phyloP scores from a whole-genome alignment of 2,329 filamentous ascomycete genomes.

The Xylariaceae sp. region DNA sequence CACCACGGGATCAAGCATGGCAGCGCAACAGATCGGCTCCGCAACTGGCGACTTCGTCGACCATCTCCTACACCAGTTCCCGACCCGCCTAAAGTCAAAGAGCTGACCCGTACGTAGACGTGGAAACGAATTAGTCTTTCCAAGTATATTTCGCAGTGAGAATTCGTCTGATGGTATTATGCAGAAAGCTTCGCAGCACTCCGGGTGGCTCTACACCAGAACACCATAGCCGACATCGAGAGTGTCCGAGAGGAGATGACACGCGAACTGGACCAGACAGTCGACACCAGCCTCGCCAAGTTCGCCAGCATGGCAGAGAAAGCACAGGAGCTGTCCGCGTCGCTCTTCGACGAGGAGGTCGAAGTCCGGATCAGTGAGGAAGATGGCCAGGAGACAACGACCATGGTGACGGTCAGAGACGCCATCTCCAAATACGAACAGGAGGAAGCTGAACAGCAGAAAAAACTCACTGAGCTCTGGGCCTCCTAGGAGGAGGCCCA shows the following conservation, averaged over 20 bases:
- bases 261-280: conserved; percentile 10
- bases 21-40: conserved; percentile 3
- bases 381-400: conserved; percentile 14
- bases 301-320: conserved; percentile 11
- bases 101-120: conserved; percentile 18
- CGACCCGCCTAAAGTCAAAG: conserved; percentile 17
- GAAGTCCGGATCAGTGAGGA: conserved; percentile 18
- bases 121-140: not conserved
- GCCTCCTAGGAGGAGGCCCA: conserved; percentile 22
- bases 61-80: conserved; percentile 14
- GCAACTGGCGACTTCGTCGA: not conserved
- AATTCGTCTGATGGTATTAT: not conserved
- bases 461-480: conserved; percentile 24
- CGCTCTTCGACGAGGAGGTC: conserved; percentile 19
- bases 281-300: conserved; percentile 17
- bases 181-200: conserved; percentile 23
- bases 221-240: conserved; percentile 18
- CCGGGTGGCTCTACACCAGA: conserved; percentile 24
- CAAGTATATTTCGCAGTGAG: not conserved
- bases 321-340: conserved; percentile 13
- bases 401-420: conserved; percentile 9
- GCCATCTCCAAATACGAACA: conserved; percentile 16
- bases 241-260: conserved; percentile 15
- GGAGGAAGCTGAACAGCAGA: conserved; percentile 9
- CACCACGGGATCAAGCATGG: conserved; percentile 8